Conservation (phyloP, 2,329 filamentous ascomycete species). For the Microcyclosporella mali region DNA sequence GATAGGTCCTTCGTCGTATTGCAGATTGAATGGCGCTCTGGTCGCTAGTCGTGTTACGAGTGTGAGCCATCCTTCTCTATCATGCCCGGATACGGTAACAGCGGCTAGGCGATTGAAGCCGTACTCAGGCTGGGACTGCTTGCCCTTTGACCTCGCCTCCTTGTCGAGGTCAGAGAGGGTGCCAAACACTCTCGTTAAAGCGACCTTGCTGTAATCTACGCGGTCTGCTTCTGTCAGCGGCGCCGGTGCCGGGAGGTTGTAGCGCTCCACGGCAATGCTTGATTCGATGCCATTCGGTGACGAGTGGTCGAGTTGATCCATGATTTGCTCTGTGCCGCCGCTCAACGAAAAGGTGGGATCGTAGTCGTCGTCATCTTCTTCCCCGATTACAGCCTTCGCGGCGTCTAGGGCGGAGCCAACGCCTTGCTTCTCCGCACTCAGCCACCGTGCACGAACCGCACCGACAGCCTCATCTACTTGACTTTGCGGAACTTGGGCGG, state of each 20-base stretch:
- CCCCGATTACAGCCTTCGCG: slow-evolving; percentile 28
- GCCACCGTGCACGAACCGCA: slow-evolving; percentile 42
- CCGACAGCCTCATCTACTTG: slow-evolving; percentile 68
- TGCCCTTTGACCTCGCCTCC: slow-evolving; percentile 51
- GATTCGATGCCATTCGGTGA: slow-evolving; percentile 39
- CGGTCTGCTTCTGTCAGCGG: slow-evolving; percentile 66
- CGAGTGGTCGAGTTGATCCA: slow-evolving; percentile 68
- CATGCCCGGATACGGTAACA: slow-evolving; percentile 62
- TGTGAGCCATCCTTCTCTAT: slow-evolving; percentile 85
- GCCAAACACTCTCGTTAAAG: slow-evolving; percentile 69
- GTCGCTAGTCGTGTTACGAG: slow-evolving; percentile 81
- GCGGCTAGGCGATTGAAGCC: slow-evolving; percentile 75
- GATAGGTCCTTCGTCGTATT: slow-evolving; percentile 37
- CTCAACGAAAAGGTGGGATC: slow-evolving; percentile 77
- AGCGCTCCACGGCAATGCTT: slow-evolving; percentile 61
- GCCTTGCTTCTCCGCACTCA: slow-evolving; percentile 32
- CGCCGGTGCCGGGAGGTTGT: slow-evolving; percentile 71
- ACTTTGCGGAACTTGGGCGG: slow-evolving; percentile 64
- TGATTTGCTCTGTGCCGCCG: slow-evolving; percentile 70
- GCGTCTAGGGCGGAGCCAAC: slow-evolving; percentile 24
- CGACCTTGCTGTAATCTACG: slow-evolving; percentile 66
- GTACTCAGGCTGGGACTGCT: slow-evolving; percentile 38
- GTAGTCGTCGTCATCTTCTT: slow-evolving; percentile 81
- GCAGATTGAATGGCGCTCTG: slow-evolving; percentile 65
- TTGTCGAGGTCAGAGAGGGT: slow-evolving; percentile 71